Evolutionary conservation across 2,329 filamentous ascomycete species (phyloP), one percentile per base, ranked within the genome.

Genomic region (Hortaea werneckii): DNA sequence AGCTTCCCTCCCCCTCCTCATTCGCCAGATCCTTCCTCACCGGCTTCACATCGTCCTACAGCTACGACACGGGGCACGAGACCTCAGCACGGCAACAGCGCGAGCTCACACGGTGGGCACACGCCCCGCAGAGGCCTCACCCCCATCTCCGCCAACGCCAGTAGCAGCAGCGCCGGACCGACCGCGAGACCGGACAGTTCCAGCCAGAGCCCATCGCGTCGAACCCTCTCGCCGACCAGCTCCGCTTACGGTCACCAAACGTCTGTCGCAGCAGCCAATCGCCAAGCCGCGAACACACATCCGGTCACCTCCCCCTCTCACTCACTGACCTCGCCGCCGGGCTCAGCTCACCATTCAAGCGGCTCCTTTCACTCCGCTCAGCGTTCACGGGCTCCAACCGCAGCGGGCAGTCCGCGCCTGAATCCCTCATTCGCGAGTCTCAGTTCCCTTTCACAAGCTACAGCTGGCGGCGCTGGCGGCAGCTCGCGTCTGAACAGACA

Each of bases 21-120:
- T 37, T 41, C 48, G 40, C 52, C 54, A 48, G 51, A 57, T 43
- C 46, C 53, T 42, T 49, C 53, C 50, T 44, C 48, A 35, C 9
- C 32, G 32, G 32, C 32, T n/a, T 35, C 32, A 35, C 32, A 9
- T 9, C 32, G 8, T 12, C 43, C 51, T 45, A 56, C 32, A 34
- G 45, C 46, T 50, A 42, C 47, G 47, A 64, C 53, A 39, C 64
- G 67, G 68, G 67, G 65, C 68, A 64, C 66, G 43, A 55, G 55
- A 50, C 63, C 70, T 64, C 70, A 72, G 65, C 70, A 76, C 68
- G 72, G 73, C 65, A 68, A 72, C 63, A 79, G 76, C 76, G 74
- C 72, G 68, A 67, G 70, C 62, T 68, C 73, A 61, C 67, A 69
- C 64, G 72, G 72, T 62, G 72, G 74, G 62, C 70, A 74, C 58